Base-by-base conservation (phyloP, 1,284 basidiomycete species). In the Phellopilus nigrolimitatus region DNA sequence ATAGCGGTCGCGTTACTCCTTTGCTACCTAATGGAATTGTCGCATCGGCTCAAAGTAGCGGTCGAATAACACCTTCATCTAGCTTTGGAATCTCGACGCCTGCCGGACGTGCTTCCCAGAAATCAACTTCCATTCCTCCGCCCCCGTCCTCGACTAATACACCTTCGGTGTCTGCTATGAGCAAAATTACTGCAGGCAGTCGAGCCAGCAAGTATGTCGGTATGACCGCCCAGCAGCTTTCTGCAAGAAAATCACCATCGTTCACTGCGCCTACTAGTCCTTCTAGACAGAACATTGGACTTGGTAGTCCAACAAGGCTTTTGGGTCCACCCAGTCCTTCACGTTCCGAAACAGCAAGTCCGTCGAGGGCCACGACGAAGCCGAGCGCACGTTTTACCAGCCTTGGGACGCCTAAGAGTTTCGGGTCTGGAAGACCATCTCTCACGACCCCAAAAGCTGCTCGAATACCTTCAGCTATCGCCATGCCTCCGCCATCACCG, bases 181-280 rank as follows among this genome's bases (percentile, higher is more conserved):
- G 49, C 24, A 55, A 51, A 25, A 53, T 58, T 24, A 55, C 54
- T 8, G 52, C 53, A 50, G 56, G 53, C 27, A 56, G 49, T 47
- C 74, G 91, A 46, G 91, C 91, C 5, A 87, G 87, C 49, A 88
- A 87, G 63, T 92, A 91, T 61, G 71, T 84, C 25, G 81, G 83
- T 12, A 81, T 91, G 76, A 92, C 88, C 0, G 90, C 89, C 2
- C 84, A 87, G 61, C 86, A 92, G 61, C 72, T 92, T 4, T 22
- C 58, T 51, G 55, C 45, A 56, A 53, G 55, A 41, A 47, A 43
- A 51, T 73, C 75, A 40, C 72, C 74, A 53, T 64, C 25, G 8
- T 19, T 71, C 47, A 50, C 63, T 45, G 61, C 58, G 40, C 58
- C 68, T 8, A 54, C 57, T 7, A 70, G 65, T 49, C 43, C 49